phyloP scores from a whole-genome alignment of 768 basidiomycete species.

The Pholiota molesta region DNA sequence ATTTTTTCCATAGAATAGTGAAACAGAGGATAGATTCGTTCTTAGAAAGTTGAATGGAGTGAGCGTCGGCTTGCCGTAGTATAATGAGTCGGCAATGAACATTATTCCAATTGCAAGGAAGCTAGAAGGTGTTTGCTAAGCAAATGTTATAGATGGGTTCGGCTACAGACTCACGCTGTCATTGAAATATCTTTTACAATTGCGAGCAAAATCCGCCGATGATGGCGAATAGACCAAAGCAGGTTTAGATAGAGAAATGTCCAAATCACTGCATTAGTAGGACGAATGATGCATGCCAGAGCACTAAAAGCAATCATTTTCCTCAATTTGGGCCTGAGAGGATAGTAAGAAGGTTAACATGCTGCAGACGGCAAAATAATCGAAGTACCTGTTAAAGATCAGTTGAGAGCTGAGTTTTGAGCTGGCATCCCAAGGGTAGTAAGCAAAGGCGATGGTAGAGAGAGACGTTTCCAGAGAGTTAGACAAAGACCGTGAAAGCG shows the following conservation, averaged over 20 bases:
- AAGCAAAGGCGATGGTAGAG: slow-evolving; percentile 72
- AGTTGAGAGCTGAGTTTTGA: slow-evolving; percentile 37
- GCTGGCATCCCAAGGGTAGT: slow-evolving; percentile 73
- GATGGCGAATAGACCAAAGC: slow-evolving; percentile 52
- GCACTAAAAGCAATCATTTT: slow-evolving; percentile 63
- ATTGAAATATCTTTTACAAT: slow-evolving; percentile 41
- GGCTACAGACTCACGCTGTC: slow-evolving; percentile 45
- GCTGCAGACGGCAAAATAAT: background rate
- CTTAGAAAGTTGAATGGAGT: slow-evolving; percentile 83
- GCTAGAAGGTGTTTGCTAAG: slow-evolving; percentile 21
- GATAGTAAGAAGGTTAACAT: slow-evolving; percentile 13
- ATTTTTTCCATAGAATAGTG: slow-evolving; percentile 89
- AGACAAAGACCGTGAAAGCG: slow-evolving; percentile 85
- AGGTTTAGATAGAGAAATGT: slow-evolving; percentile 63
- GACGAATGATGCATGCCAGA: slow-evolving; percentile 79
- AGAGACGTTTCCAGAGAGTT: slow-evolving; percentile 93
- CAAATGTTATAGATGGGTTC: background rate
- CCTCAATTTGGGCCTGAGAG: slow-evolving; percentile 33
- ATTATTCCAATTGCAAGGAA: slow-evolving; percentile 27
- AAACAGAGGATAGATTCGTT: slow-evolving; percentile 83
- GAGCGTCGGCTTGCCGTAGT: slow-evolving; percentile 67
- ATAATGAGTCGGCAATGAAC: slow-evolving; percentile 65
- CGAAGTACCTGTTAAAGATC: slow-evolving; percentile 40
- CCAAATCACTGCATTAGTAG: slow-evolving; percentile 91
- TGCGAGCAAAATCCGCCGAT: slow-evolving; percentile 28